Evolutionary conservation across 768 basidiomycete species (phyloP).

Genomic region (Atractiella rhizophila): DNA sequence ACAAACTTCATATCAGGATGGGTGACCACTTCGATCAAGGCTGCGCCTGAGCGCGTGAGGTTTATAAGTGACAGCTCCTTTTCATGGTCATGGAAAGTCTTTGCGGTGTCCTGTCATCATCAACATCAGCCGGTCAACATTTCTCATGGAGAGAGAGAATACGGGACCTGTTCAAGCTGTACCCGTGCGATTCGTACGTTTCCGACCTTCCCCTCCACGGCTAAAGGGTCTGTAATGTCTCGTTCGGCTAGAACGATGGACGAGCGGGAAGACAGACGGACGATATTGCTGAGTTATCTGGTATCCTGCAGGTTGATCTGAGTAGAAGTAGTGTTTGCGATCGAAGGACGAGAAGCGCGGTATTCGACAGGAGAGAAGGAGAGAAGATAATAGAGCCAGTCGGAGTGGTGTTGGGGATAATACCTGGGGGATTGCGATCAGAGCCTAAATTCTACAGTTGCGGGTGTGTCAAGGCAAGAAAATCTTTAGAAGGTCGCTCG

Average conservation of each 20-base stretch:
- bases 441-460: too few species aligned
- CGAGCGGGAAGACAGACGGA: constrained; percentile 18
- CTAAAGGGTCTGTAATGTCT: constrained; percentile 40
- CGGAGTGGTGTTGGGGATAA: too few species aligned
- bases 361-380: too few species aligned
- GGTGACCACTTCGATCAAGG: constrained; percentile 86
- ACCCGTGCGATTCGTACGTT: constrained; percentile 71
- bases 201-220: constrained; percentile 36
- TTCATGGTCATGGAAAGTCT: constrained; percentile 33
- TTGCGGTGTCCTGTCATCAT: constrained; percentile 56
- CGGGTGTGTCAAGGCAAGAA: too few species aligned
- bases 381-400: too few species aligned
- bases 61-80: constrained; percentile 39
- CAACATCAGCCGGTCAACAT: constrained; percentile 3
- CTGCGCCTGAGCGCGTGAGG: constrained; percentile 68
- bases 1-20: constrained; percentile 57
- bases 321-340: constrained; percentile 93
- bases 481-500: too few species aligned
- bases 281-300: constrained; percentile 94
- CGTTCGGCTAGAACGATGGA: background rate
- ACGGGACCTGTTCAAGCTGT: constrained; percentile 73
- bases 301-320: constrained; percentile 77
- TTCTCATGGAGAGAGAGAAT: constrained; percentile 13
- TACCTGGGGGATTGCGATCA: too few species aligned
- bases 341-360: too few species aligned